phyloP scores from a whole-genome alignment of 2,329 filamentous ascomycete species.

The Teratosphaeria gauchensis region DNA sequence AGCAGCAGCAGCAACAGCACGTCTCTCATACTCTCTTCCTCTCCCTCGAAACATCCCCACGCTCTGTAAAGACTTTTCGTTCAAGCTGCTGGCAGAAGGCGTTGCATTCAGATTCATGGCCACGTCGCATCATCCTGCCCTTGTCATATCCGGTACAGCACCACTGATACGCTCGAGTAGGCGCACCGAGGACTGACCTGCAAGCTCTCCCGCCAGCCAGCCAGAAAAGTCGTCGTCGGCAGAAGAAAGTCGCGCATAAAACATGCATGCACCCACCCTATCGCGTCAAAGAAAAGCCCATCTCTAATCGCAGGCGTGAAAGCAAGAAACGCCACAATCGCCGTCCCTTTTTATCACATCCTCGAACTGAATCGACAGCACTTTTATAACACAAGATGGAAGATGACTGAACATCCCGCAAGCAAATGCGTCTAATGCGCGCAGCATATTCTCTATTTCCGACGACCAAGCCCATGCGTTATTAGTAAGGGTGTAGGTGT shows the following conservation, averaged over 20 bases:
- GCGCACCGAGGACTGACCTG: neutral
- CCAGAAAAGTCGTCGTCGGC: neutral
- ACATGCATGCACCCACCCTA: neutral
- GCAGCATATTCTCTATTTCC: conserved; percentile 1
- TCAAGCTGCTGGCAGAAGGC: neutral
- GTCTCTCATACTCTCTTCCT: neutral
- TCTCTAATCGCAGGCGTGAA: neutral
- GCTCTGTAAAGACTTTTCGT: neutral
- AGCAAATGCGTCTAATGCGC: conserved; percentile 1
- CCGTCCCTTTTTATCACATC: neutral
- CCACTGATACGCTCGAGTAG: neutral
- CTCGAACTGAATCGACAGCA: neutral
- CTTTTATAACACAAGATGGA: conserved; percentile 5
- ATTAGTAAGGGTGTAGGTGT: neutral
- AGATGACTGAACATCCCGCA: neutral
- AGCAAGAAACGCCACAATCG: neutral
- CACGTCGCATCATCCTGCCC: neutral
- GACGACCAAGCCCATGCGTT: neutral
- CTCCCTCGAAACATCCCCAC: neutral
- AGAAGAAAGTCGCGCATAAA: neutral
- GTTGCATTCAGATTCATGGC: neutral
- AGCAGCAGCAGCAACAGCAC: neutral
- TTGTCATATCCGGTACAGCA: neutral
- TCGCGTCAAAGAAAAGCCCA: neutral
- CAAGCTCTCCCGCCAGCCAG: neutral